phyloP scores from a whole-genome alignment of 176 grass and related monocot genomes.

The Cenchrus fungigraminus region DNA sequence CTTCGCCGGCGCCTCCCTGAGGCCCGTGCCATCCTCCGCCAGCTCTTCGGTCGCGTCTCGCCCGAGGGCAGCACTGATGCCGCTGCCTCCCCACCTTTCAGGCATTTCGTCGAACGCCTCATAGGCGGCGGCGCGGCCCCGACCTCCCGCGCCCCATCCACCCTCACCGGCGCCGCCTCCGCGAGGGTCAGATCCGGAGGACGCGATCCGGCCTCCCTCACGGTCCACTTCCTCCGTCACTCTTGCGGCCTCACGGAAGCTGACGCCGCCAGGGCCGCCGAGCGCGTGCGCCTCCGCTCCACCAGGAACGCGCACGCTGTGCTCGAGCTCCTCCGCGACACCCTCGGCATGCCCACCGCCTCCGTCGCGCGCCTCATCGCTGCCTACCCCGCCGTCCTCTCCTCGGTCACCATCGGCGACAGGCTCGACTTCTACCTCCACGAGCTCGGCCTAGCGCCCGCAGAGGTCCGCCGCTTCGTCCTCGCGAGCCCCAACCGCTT shows the following conservation, averaged over 20 bases:
- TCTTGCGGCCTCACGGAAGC: conserved; percentile 34
- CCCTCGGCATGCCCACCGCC: conserved; percentile 20
- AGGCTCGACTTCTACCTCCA: conserved; percentile 53
- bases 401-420: conserved; percentile 28
- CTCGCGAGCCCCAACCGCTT: conserved; percentile 25
- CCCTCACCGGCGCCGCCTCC: neutral
- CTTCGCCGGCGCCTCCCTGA: neutral
- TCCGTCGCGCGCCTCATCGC: conserved; percentile 24
- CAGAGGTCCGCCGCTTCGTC: conserved; percentile 31
- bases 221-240: conserved; percentile 45
- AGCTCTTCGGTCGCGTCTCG: neutral
- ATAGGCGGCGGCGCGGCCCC: neutral
- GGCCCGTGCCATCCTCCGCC: neutral
- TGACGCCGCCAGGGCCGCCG: neutral
- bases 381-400: neutral
- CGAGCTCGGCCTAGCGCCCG: conserved; percentile 41
- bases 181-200: too few relatives aligned
- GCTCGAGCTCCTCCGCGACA: conserved; percentile 39
- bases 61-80: neutral
- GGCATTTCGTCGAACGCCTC: conserved; percentile 44
- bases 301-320: conserved; percentile 41
- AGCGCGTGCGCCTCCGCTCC: conserved; percentile 36
- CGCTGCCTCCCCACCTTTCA: neutral
- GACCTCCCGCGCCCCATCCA: neutral
- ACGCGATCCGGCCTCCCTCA: conserved; percentile 39